A percentile compares a stretch with the other conserved stretches of the same genome.
phyloP scores from a whole-genome alignment of 305 asterid species.

The Andrographis paniculata region DNA sequence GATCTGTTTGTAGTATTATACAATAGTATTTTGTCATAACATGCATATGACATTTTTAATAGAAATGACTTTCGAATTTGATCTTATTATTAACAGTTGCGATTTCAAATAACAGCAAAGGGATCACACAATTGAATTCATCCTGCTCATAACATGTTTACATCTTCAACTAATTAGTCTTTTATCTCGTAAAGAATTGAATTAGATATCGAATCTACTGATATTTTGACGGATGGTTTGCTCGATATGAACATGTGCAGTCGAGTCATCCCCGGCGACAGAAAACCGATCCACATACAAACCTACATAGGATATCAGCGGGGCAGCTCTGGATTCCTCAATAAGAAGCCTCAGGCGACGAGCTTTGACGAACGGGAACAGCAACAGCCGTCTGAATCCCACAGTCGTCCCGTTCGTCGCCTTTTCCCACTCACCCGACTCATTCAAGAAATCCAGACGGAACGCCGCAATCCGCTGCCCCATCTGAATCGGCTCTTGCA shows the following conservation, averaged over 20 bases:
- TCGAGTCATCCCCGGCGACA: constrained; percentile 10
- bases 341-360: constrained; percentile 42
- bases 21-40: no score
- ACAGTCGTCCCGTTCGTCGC: constrained; percentile 61
- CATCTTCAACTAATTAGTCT: no score
- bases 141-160: no score
- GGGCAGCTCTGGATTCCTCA: constrained; percentile 43
- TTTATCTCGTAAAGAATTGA: no score
- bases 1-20: no score
- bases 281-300: constrained; percentile 59
- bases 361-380: constrained; percentile 40
- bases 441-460: constrained; percentile 48
- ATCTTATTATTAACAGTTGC: no score
- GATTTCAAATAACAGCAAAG: no score
- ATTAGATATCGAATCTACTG: background rate
- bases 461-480: constrained; percentile 70
- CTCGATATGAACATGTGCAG: constrained; percentile 16
- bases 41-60: no score
- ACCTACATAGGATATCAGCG: constrained; percentile 63
- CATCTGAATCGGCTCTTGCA: constrained; percentile 95
- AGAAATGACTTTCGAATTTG: no score
- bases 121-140: no score
- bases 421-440: constrained; percentile 44
- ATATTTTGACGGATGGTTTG: constrained; percentile 18
- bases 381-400: constrained; percentile 69